Conservation (phyloP, 139 green algal genomes). For the Closterium sp. region DNA sequence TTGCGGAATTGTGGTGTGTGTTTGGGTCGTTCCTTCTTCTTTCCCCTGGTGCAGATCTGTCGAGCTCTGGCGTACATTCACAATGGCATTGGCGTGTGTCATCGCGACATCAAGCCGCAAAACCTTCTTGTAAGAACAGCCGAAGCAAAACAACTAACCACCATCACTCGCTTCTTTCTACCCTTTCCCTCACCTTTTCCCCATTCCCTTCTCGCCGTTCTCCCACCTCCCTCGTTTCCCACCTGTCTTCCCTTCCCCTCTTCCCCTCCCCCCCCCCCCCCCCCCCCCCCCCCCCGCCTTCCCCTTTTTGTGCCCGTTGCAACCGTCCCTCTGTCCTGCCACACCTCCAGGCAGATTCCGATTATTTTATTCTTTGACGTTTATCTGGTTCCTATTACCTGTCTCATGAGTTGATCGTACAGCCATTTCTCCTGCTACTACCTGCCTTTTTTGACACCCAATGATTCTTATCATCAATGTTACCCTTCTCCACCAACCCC, state of each 20-base stretch:
- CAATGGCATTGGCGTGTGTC: constrained; percentile 52
- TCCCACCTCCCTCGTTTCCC: background rate
- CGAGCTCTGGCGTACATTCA: constrained; percentile 56
- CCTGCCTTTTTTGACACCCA: background rate
- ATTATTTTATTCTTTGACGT: too few relatives aligned
- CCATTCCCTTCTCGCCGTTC: background rate
- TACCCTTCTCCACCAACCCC: background rate
- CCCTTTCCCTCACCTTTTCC: background rate
- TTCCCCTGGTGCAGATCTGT: constrained; percentile 42
- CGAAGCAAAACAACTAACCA: background rate
- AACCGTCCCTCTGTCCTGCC: too few relatives aligned
- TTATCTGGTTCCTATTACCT: too few relatives aligned
- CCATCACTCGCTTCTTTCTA: background rate
- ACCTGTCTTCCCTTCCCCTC: background rate
- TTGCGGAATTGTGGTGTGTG: background rate
- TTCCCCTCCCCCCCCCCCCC: background rate
- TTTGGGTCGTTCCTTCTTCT: background rate
- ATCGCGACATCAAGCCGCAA: constrained; percentile 60
- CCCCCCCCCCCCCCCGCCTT: too few relatives aligned
- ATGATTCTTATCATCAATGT: background rate
- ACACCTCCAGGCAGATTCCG: too few relatives aligned
- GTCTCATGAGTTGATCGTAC: too few relatives aligned
- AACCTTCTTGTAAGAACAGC: constrained; percentile 54
- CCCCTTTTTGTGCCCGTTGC: too few relatives aligned
- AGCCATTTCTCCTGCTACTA: background rate